These are phyloP conservation scores for Aspergillus unguis DNA, from an alignment of 2,329 filamentous ascomycete genomes.

Conservation along the genomic window DNA sequence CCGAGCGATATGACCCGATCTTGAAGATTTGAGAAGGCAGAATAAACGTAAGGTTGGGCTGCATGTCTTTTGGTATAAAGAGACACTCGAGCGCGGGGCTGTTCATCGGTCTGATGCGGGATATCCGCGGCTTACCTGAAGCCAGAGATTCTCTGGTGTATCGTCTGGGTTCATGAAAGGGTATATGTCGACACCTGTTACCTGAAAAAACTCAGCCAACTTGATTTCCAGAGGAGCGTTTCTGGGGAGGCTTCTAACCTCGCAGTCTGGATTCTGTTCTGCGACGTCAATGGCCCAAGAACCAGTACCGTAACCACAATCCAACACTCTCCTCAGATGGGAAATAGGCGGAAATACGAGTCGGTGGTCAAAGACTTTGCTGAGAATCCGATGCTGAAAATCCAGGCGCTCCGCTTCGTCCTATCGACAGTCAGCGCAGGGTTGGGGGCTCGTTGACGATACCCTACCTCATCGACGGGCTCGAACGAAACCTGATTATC, in stretches of 20 bases:
- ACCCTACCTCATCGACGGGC: slow-evolving; percentile 66
- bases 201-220: slow-evolving; percentile 46
- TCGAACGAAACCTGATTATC: slow-evolving; percentile 64
- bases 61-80: not conserved
- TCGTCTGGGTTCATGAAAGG: slow-evolving; percentile 66
- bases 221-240: not conserved
- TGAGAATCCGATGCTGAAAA: slow-evolving; percentile 61
- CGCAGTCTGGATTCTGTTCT: slow-evolving; percentile 59
- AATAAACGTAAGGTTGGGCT: not conserved
- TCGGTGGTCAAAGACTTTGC: slow-evolving; percentile 62
- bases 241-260: slow-evolving; percentile 53
- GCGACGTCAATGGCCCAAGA: slow-evolving; percentile 69
- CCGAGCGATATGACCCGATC: not conserved
- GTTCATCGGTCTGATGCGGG: not conserved
- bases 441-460: slow-evolving; percentile 4
- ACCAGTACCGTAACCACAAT: slow-evolving; percentile 70
- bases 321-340: slow-evolving; percentile 59
- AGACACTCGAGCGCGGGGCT: not conserved
- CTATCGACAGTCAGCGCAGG: slow-evolving; percentile 42
- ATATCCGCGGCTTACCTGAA: slow-evolving; percentile 51
- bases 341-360: slow-evolving; percentile 67
- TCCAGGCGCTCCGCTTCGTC: slow-evolving; percentile 66
- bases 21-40: not conserved
- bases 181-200: slow-evolving; percentile 68
- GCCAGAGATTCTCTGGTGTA: slow-evolving; percentile 62